Percentiles rank a stretch among this genome's conserved stretches.
These are phyloP conservation scores for Globisporangium barbulae DNA, from an alignment of 352 stramenopile genomes.

Conservation along the genomic window DNA sequence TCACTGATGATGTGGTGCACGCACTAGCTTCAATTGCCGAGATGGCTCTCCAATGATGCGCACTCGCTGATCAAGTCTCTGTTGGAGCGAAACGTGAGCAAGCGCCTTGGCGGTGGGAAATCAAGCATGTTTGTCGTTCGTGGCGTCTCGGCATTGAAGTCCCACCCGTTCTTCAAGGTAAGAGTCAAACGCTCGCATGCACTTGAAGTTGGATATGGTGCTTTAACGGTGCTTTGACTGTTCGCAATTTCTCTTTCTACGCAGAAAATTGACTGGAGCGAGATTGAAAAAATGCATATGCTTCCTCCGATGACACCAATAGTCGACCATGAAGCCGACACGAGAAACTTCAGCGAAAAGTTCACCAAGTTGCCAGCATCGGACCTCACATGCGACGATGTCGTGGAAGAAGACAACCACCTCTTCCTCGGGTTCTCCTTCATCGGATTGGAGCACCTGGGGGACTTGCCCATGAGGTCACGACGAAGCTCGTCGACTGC, in stretches of 20 bases:
- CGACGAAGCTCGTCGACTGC: slow-evolving; percentile 8
- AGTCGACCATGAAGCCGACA: slow-evolving; percentile 89
- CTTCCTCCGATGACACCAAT: slow-evolving; percentile 86
- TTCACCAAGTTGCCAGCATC: slow-evolving; percentile 75
- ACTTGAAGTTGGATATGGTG: neutral
- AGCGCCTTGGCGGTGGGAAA: slow-evolving; percentile 91
- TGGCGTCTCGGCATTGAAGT: slow-evolving; percentile 94
- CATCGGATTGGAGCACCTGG: slow-evolving; percentile 40
- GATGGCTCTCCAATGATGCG: slow-evolving; percentile 81
- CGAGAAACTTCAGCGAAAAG: slow-evolving; percentile 93
- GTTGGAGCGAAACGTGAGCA: slow-evolving; percentile 95
- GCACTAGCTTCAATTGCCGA: slow-evolving; percentile 62
- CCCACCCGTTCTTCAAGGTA: slow-evolving; percentile 93
- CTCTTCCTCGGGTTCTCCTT: slow-evolving; percentile 81
- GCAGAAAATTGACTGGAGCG: slow-evolving; percentile 89
- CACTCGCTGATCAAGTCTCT: slow-evolving; percentile 95
- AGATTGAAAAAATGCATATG: slow-evolving; percentile 88
- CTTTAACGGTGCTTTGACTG: neutral
- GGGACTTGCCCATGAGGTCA: slow-evolving; percentile 14
- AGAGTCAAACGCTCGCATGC: neutral
- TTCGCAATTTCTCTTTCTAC: neutral
- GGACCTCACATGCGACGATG: slow-evolving; percentile 59
- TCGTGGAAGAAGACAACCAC: slow-evolving; percentile 47
- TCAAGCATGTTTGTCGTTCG: slow-evolving; percentile 98
- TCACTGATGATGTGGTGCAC: neutral